Evolutionary conservation across 2,329 filamentous ascomycete genomes (phyloP).

Genomic region (Xylariaceae sp.): DNA sequence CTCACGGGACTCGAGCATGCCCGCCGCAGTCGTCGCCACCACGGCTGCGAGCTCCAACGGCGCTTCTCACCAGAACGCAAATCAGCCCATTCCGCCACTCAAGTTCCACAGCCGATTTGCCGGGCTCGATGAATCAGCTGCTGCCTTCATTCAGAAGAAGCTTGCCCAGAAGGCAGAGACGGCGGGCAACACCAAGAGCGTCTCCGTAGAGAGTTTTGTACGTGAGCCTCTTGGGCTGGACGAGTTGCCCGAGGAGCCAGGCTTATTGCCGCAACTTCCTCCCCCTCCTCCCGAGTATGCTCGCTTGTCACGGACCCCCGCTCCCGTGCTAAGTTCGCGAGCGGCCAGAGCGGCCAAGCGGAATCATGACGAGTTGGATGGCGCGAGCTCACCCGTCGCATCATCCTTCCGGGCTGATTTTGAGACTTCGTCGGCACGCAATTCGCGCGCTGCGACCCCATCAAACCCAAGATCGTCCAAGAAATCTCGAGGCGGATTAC

Average conservation of each 20-base stretch:
- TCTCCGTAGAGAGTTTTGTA: slow-evolving; percentile 29
- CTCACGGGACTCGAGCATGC: slow-evolving; percentile 31
- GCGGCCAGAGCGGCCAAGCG: slow-evolving; percentile 43
- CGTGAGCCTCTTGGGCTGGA: slow-evolving; percentile 25
- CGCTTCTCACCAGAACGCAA: slow-evolving; percentile 14
- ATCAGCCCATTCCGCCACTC: slow-evolving; percentile 13
- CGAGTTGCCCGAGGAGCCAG: slow-evolving; percentile 21
- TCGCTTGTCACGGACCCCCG: slow-evolving; percentile 30
- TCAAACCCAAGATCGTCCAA: slow-evolving; percentile 52
- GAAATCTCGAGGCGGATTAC: slow-evolving; percentile 57
- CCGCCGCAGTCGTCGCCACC: slow-evolving; percentile 27
- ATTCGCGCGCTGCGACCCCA: slow-evolving; percentile 59
- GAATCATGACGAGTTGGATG: slow-evolving; percentile 52
- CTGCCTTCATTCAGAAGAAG: slow-evolving; percentile 24
- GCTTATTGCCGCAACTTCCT: slow-evolving; percentile 24
- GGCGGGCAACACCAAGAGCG: slow-evolving; percentile 23
- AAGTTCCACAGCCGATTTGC: slow-evolving; percentile 31
- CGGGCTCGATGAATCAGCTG: slow-evolving; percentile 21
- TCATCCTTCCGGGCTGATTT: slow-evolving; percentile 46
- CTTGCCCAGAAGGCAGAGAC: slow-evolving; percentile 27
- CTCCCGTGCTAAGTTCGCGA: slow-evolving; percentile 29
- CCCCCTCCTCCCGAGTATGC: slow-evolving; percentile 26
- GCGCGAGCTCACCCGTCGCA: slow-evolving; percentile 49
- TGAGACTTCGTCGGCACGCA: slow-evolving; percentile 44
- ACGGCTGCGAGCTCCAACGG: slow-evolving; percentile 23